Evolutionary conservation across 768 basidiomycete genomes (phyloP).

Genomic region (Strobilomyces dryophilus): DNA sequence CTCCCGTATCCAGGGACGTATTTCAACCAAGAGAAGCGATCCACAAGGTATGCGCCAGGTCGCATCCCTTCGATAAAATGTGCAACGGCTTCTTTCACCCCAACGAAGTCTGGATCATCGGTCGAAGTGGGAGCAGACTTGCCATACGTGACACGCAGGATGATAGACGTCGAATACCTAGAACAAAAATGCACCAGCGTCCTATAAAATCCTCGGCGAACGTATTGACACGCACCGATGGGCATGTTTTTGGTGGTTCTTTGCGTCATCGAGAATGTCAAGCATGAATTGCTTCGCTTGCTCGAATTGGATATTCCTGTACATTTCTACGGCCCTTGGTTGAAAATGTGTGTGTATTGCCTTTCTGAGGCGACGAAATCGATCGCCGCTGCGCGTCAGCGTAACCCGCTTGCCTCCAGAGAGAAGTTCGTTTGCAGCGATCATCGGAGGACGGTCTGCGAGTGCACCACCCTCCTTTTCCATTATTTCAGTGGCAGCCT

Average conservation of each 20-base stretch:
- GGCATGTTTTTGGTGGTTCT: slow-evolving; percentile 38
- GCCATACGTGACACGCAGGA: slow-evolving; percentile 27
- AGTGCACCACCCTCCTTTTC: slow-evolving; percentile 53
- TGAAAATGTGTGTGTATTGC: slow-evolving; percentile 53
- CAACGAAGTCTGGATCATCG: slow-evolving; percentile 23
- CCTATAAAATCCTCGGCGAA: not conserved
- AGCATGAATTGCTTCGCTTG: slow-evolving; percentile 22
- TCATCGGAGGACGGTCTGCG: slow-evolving; percentile 47
- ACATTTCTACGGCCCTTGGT: slow-evolving; percentile 41
- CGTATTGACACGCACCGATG: slow-evolving; percentile 40
- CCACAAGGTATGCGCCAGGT: slow-evolving; percentile 34
- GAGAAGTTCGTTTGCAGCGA: slow-evolving; percentile 52
- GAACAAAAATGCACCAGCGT: not conserved
- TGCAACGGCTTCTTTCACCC: slow-evolving; percentile 12
- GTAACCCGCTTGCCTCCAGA: slow-evolving; percentile 52
- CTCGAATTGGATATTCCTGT: slow-evolving; percentile 41
- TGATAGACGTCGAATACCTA: slow-evolving; percentile 27
- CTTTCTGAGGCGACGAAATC: slow-evolving; percentile 52
- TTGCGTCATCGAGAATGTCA: slow-evolving; percentile 32
- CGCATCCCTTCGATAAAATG: slow-evolving; percentile 29
- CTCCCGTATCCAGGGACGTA: slow-evolving; percentile 58
- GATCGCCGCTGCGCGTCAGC: slow-evolving; percentile 45
- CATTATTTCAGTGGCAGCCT: slow-evolving; percentile 59
- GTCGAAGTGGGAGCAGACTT: slow-evolving; percentile 13
- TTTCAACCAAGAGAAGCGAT: slow-evolving; percentile 32